Evolutionary conservation across 352 stramenopile genomes (phyloP).

Genomic region (Phytophthora foliorum): DNA sequence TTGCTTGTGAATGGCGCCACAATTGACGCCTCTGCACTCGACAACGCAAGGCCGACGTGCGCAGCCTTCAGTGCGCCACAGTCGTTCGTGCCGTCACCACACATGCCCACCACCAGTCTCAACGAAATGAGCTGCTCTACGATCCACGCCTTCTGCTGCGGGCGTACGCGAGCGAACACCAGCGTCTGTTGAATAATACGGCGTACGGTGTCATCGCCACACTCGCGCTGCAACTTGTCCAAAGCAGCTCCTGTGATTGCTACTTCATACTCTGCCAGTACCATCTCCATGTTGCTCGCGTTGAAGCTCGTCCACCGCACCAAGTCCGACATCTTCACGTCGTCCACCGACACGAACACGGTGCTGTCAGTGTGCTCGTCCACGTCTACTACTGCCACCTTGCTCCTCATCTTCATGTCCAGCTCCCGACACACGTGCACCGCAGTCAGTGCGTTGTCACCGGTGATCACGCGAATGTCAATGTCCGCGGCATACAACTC

Average conservation of each 20-base stretch:
- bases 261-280: slow-evolving; percentile 44
- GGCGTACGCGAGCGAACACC: slow-evolving; percentile 65
- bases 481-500: slow-evolving; percentile 76
- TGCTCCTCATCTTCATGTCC: slow-evolving; percentile 50
- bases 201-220: slow-evolving; percentile 43
- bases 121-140: slow-evolving; percentile 59
- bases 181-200: slow-evolving; percentile 44
- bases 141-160: slow-evolving; percentile 63
- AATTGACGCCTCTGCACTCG: slow-evolving; percentile 84
- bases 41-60: slow-evolving; percentile 88
- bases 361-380: slow-evolving; percentile 24
- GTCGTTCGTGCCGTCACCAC: slow-evolving; percentile 81
- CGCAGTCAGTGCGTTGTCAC: slow-evolving; percentile 70
- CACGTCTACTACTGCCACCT: slow-evolving; percentile 54
- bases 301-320: slow-evolving; percentile 46
- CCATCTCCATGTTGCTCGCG: slow-evolving; percentile 31
- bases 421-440: slow-evolving; percentile 54
- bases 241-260: slow-evolving; percentile 60
- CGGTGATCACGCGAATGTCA: slow-evolving; percentile 82
- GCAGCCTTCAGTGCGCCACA: slow-evolving; percentile 86
- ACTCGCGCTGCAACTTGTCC: slow-evolving; percentile 39
- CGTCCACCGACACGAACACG: slow-evolving; percentile 48
- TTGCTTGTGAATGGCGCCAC: slow-evolving; percentile 91
- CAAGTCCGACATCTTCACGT: slow-evolving; percentile 33
- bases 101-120: slow-evolving; percentile 59